phyloP scores from a whole-genome alignment of 2,329 filamentous ascomycete species.

The Aspergillus quadricinctus region DNA sequence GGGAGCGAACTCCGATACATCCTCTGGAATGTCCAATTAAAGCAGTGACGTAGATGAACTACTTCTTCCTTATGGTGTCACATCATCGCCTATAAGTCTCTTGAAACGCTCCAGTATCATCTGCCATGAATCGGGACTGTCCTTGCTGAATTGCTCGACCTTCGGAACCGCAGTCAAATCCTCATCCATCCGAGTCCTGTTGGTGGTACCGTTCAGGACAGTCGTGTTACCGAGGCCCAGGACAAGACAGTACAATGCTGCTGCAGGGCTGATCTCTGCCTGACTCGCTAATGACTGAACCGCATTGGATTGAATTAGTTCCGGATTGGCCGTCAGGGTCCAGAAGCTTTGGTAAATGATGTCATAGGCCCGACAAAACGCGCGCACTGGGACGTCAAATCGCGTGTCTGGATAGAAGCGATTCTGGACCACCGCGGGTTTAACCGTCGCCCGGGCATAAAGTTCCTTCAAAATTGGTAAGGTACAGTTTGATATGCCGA shows the following conservation, averaged over 20 bases:
- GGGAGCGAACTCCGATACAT: background rate
- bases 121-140: conserved; percentile 49
- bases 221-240: conserved; percentile 48
- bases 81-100: conserved; percentile 29
- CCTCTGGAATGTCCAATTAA: too few species aligned
- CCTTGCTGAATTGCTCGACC: conserved; percentile 42
- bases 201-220: conserved; percentile 56
- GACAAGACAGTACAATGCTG: conserved; percentile 55
- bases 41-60: background rate
- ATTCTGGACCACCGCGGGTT: conserved; percentile 68
- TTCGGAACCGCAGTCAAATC: conserved; percentile 46
- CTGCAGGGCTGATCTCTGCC: conserved; percentile 39
- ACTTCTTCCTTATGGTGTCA: background rate
- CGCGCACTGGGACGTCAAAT: conserved; percentile 59
- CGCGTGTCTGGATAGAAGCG: conserved; percentile 59
- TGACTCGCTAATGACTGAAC: conserved; percentile 49
- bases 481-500: conserved; percentile 75
- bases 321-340: conserved; percentile 57
- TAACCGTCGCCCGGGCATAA: conserved; percentile 41
- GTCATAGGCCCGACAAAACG: conserved; percentile 49
- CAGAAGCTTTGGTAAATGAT: conserved; percentile 59
- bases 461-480: conserved; percentile 54
- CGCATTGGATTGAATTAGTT: conserved; percentile 43
- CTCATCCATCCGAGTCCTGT: conserved; percentile 47
- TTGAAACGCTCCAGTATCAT: conserved; percentile 48